Base-by-base conservation (phyloP, 225 moss, liverwort and hornwort genomes). In the Thuidium tamariscinum region DNA sequence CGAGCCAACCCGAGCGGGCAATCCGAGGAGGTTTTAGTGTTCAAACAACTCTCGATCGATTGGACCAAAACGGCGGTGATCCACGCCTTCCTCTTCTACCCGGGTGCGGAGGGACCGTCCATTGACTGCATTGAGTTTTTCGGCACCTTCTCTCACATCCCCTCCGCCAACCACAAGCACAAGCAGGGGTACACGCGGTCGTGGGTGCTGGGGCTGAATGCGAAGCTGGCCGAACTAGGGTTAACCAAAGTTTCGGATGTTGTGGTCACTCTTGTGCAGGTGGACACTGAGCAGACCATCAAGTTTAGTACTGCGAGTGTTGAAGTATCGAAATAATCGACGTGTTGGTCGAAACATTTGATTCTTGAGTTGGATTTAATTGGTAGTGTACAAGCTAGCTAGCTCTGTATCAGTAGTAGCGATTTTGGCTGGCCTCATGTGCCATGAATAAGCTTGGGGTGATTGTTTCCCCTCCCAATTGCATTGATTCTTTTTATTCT, bases 71-170 rank as follows among this genome's bases (percentile, higher is more conserved):
- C 88, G 5, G 91, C 52, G 2, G 16, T 61, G 11, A 83, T 91
- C 11, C 70, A 88, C 5, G 91, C 91, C 4, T 91, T 88, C 48
- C 83, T 91, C 2, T 91, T 91, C 81, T 86, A 61, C 86, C 89
- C 91, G 11, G 74, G 68, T 19, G 87, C 89, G 10, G 20, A 39
- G 10, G 91, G 88, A 1, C 70, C 74, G 14, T 86, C 90, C 18
- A 62, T 90, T 56, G 79, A 88, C 68, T 93, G 93, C 78, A 59
- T 64, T 65, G 93, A 93, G 67, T 93, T 88, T 71, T 89, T 92
- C 56, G 93, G 90, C 48, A 91, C 87, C 11, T 93, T 93, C 75
- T 51, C 84, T 4, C 79, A 87, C 86, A 75, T 93, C 10, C 93
- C 93, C 5, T 22, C 42, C 41, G 91, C 87, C 30, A 79, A 83